Conservation (phyloP, 345 rosid genomes). For the Iberis pinnata region DNA sequence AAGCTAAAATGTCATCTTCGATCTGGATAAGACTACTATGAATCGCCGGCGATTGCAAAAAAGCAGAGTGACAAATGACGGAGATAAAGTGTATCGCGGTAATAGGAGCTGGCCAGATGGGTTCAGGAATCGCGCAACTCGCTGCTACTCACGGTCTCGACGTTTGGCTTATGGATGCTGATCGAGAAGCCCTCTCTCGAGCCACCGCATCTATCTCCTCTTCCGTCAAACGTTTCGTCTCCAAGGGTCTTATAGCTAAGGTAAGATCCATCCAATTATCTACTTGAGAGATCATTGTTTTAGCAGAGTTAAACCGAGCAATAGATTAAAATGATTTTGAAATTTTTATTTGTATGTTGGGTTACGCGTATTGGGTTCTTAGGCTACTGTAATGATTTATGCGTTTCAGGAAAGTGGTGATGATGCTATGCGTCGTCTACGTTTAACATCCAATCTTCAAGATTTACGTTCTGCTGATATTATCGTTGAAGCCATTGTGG, state of each 20-base stretch:
- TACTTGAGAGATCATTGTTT: too few species aligned
- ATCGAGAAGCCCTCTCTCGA: conserved; percentile 54
- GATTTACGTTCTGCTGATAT: conserved; percentile 57
- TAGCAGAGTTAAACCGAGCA: too few species aligned
- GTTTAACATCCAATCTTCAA: conserved; percentile 48
- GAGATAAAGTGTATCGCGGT: conserved; percentile 54
- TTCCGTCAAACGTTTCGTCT: conserved; percentile 55
- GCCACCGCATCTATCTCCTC: conserved; percentile 47
- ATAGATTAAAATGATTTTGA: background rate
- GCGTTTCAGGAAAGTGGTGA: conserved; percentile 40
- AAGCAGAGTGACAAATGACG: conserved; percentile 32
- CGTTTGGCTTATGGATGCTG: conserved; percentile 58
- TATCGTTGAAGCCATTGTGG: conserved; percentile 76
- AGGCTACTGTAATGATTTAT: background rate
- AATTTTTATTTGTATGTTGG: background rate
- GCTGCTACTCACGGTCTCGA: conserved; percentile 58
- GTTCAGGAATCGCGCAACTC: conserved; percentile 93
- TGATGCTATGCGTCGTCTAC: conserved; percentile 57
- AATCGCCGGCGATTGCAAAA: conserved; percentile 16
- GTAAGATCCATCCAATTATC: conserved; percentile 18
- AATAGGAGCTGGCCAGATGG: conserved; percentile 89
- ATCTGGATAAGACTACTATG: background rate
- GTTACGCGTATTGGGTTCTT: too few species aligned
- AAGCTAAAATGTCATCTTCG: too few species aligned
- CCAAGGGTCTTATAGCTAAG: conserved; percentile 60